Evolutionary conservation across 768 basidiomycete species (phyloP).

Genomic region (Lanmaoa pseudosensibilis): DNA sequence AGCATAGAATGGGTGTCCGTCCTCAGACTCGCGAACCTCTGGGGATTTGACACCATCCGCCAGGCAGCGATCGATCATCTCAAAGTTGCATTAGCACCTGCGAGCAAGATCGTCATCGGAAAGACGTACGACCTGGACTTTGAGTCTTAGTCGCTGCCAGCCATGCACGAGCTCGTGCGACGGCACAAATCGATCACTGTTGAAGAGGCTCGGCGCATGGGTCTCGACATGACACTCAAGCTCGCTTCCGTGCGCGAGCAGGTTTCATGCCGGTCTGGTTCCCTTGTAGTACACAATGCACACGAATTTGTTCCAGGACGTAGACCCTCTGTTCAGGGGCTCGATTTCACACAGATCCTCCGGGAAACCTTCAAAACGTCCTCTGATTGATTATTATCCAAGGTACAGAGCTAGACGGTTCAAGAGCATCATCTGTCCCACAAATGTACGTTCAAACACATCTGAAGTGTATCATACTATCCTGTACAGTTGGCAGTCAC

Average conservation of each 20-base stretch:
- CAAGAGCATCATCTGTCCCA: no score
- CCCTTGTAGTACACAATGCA: no score
- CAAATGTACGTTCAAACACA: not conserved
- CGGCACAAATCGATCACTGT: slow-evolving; percentile 6
- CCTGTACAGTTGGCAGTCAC: no score
- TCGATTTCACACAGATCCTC: not conserved
- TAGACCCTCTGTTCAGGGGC: not conserved
- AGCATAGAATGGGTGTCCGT: slow-evolving; percentile 35
- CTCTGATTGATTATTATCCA: not conserved
- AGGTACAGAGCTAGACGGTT: not conserved
- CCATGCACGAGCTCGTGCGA: slow-evolving; percentile 34
- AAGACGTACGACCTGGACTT: slow-evolving; percentile 25
- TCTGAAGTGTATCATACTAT: not conserved
- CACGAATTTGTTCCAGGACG: not conserved
- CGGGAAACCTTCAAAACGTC: not conserved
- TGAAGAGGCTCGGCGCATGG: slow-evolving; percentile 32
- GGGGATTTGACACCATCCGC: slow-evolving; percentile 35
- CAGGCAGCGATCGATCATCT: slow-evolving; percentile 25
- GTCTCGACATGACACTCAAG: slow-evolving; percentile 19
- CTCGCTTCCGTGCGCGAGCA: slow-evolving; percentile 14
- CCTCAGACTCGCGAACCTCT: slow-evolving; percentile 39
- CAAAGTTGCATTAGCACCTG: slow-evolving; percentile 18
- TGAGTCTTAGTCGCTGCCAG: slow-evolving; percentile 36
- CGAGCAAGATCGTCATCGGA: slow-evolving; percentile 37
- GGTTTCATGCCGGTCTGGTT: not conserved